These are phyloP conservation scores for Apiotrichum gamsii DNA, from an alignment of 1,284 basidiomycete species.

Conservation along the genomic window DNA sequence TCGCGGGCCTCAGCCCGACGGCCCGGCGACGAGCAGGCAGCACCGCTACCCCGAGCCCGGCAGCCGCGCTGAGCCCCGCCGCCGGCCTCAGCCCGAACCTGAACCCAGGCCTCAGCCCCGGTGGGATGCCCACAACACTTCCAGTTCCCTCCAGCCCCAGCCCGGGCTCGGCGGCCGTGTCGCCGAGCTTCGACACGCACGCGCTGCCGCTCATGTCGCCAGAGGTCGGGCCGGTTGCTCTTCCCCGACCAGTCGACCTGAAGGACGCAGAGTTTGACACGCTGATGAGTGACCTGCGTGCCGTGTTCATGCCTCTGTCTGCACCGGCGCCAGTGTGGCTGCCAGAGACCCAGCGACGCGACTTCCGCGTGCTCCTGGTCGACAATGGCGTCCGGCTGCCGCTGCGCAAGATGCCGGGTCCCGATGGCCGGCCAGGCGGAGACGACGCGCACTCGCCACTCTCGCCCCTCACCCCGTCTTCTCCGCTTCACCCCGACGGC, in stretches of 20 bases:
- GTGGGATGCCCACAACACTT: not conserved
- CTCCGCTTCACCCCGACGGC: conserved; percentile 87
- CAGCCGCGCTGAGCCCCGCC: not conserved
- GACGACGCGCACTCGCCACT: conserved; percentile 66
- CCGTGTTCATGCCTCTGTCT: conserved; percentile 59
- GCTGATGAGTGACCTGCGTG: conserved; percentile 54
- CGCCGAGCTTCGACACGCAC: not conserved
- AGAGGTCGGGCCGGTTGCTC: not conserved
- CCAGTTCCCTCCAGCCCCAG: not conserved
- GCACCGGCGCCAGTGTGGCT: conserved; percentile 50
- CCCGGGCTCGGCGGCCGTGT: not conserved
- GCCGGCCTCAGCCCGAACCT: not conserved
- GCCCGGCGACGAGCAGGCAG: not conserved
- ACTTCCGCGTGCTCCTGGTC: conserved; percentile 73
- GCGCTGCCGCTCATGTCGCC: conserved; percentile 2
- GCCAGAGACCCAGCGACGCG: conserved; percentile 46
- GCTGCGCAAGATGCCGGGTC: conserved; percentile 63
- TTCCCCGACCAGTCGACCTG: not conserved
- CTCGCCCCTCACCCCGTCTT: conserved; percentile 78
- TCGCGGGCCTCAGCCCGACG: conserved; percentile 60
- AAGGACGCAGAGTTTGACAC: conserved; percentile 50
- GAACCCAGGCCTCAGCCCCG: not conserved
- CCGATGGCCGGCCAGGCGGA: conserved; percentile 33
- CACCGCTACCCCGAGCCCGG: not conserved
- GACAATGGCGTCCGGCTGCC: conserved; percentile 79